Evolutionary conservation across 768 basidiomycete species (phyloP), one percentile per base, ranked within the genome.

Genomic region (Tylopilus felleus): DNA sequence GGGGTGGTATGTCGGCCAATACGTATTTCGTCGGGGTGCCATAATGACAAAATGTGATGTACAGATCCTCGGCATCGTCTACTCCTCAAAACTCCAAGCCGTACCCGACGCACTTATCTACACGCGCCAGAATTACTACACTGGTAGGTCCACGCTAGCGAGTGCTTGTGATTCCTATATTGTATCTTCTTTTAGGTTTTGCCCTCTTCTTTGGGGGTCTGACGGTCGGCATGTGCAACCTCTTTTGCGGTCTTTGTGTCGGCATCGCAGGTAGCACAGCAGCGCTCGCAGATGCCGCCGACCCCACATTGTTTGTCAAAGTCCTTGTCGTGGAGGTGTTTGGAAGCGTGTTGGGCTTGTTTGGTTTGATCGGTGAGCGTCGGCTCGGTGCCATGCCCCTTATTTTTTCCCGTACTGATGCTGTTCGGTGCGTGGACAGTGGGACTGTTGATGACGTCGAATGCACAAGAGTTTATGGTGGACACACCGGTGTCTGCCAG

Each of bases 121-220:
- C 75, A 93, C 92, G 0, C 77, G 78, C 12, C 78, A 85, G 56
- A 98, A 98, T 73, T 97, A 96, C 73, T 97, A 88, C 74, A 98
- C 96, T 5, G 94, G 92, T 10, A 36, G 17, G 3, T 6, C 35
- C 1, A 3, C 10, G 40, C 33, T 1, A 22, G 8, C 16, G 13
- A 4, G 17, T 25, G 25, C 25, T 16, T 27, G 33, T 25, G 13
- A 21, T 39, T n/a, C 9, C 22, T 28, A 59, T n/a, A 19, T 17
- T 6, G 4, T 14, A 1, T 25, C 21, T n/a, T 22, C 8, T 29
- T 16, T 6, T 12, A 92, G 92, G 93, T 5, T 98, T 83, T 64
- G 88, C 96, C 3, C 80, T 98, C 48, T 98, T 99, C 80, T 98
- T 95, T 88, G 95, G 94, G 22, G 97, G 97, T 28, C 74, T 98